phyloP scores from a whole-genome alignment of 345 rosid genomes.

The Passiflora organensis region DNA sequence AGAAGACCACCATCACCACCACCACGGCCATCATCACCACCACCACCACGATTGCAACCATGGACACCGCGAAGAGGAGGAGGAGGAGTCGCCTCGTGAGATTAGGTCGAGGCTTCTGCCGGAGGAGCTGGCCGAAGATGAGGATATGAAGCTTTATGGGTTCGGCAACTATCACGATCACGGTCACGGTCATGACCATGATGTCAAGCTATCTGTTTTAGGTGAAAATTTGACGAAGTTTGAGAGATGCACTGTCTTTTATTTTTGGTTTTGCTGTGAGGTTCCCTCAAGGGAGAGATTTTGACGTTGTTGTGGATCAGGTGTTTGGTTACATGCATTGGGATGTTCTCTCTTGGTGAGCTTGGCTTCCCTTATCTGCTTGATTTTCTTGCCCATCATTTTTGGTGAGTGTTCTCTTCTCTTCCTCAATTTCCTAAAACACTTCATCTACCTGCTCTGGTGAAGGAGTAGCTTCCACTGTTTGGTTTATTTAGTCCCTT shows the following conservation, averaged over 20 bases:
- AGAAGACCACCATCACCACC: conserved; percentile 33
- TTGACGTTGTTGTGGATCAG: conserved; percentile 20
- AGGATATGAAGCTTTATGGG: conserved; percentile 81
- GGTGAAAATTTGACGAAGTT: conserved; percentile 31
- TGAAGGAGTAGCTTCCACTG: conserved; percentile 1
- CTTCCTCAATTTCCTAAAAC: not conserved
- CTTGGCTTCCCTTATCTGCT: conserved; percentile 91
- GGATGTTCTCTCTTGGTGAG: conserved; percentile 98
- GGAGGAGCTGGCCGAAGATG: conserved; percentile 92
- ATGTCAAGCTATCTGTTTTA: conserved; percentile 45
- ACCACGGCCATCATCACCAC: conserved; percentile 25
- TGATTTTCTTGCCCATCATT: conserved; percentile 73
- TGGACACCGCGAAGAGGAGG: conserved; percentile 10
- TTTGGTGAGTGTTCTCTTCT: conserved; percentile 50
- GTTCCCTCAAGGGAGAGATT: no score
- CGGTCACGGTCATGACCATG: conserved; percentile 25
- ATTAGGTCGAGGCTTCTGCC: conserved; percentile 43
- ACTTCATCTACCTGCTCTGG: not conserved
- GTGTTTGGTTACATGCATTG: conserved; percentile 75
- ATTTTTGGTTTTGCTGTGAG: no score
- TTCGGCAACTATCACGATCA: conserved; percentile 49
- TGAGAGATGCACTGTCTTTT: no score
- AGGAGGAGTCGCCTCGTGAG: not conserved
- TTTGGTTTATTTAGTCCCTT: no score
- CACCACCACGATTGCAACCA: conserved; percentile 16